Evolutionary conservation across 345 rosid species (phyloP), one percentile per base, ranked within the genome.

Genomic region (Draba incana): DNA sequence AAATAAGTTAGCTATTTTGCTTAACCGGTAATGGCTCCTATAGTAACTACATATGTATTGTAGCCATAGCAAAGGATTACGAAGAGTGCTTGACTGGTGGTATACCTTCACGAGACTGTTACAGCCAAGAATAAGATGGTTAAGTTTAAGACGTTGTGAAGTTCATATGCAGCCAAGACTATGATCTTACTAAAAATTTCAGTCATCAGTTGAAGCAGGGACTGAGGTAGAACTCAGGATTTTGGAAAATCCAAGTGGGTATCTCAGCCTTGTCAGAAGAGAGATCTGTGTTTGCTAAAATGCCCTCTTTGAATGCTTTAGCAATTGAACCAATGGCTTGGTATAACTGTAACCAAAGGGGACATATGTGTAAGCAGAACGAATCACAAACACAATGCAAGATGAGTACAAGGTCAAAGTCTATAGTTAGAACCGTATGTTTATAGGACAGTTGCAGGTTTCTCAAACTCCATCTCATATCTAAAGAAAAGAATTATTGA

Each of bases 281-380:
- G 46, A 88, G 95, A 75, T 94, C 97, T 4, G 96, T 91, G 77
- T 79, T 87, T 59, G 86, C 92, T 72, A 89, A 35, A 68, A 94
- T 83, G 46, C 64, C 57, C 71, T 84, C 88, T 82, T 86, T 87
- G 9, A 92, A 83, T 77, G 96, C 85, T 77, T 87, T 94, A 7
- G 87, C 88, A 25, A 89, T 83, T 23, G 95, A 94, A 31, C 99
- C 99, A 64, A 91, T 84, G n/a, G 92, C 87, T 79, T 87, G 97
- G 80, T 81, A 82, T 11, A 93, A 88, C 99, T 93, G 84, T 64
- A 70, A 73, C 43, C 65, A 56, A 62, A 28, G 6, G 31, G 59
- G 9, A 57, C 43, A 49, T 24, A 39, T 16, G 14, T 35, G 42
- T 49, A 64, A 49, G 15, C 35, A 42, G 43, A 30, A 49, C 16